Percentiles rank a stretch among this genome's conserved stretches.
Conservation (phyloP, 306 rosid genomes). For the Vicia sativa region DNA sequence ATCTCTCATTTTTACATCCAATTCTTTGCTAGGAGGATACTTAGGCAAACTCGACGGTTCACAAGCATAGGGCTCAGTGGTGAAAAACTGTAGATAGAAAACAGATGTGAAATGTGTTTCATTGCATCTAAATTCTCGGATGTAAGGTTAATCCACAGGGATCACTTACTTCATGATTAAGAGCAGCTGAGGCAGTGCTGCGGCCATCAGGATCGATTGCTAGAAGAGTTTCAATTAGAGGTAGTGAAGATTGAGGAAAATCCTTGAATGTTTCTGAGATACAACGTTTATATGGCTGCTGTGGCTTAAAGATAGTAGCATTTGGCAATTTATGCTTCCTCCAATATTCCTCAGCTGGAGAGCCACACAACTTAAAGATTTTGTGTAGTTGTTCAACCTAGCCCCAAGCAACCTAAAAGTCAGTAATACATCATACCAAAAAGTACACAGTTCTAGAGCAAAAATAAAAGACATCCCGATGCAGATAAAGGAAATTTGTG, state of each 20-base stretch:
- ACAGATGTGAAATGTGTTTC: constrained; percentile 32
- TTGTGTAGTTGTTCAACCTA: constrained; percentile 98
- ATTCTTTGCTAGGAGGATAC: constrained; percentile 97
- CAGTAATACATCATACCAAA: constrained; percentile 44
- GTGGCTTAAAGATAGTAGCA: constrained; percentile 97
- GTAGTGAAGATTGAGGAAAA: constrained; percentile 72
- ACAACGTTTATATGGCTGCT: constrained; percentile 86
- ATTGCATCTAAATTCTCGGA: constrained; percentile 31
- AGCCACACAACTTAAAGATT: constrained; percentile 95
- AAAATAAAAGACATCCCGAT: constrained; percentile 10
- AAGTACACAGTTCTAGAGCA: constrained; percentile 31
- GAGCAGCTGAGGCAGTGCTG: constrained; percentile 66
- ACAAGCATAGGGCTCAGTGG: constrained; percentile 82
- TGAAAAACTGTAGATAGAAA: constrained; percentile 68
- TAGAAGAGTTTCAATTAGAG: constrained; percentile 78
- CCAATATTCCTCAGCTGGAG: constrained; percentile 98
- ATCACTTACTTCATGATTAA: constrained; percentile 77
- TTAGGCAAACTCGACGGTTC: constrained; percentile 92
- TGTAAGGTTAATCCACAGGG: constrained; percentile 34
- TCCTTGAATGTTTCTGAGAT: constrained; percentile 81
- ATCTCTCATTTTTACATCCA: constrained; percentile 90
- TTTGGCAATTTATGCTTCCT: constrained; percentile 90
- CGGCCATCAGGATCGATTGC: constrained; percentile 78
- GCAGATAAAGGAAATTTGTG: constrained; percentile 17
- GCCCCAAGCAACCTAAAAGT: constrained; percentile 41